Percentiles rank a stretch among this genome's conserved stretches.
Evolutionary conservation across 192 early-diverging fungal genomes (phyloP).

Genomic region (Umbelopsis vinacea): DNA sequence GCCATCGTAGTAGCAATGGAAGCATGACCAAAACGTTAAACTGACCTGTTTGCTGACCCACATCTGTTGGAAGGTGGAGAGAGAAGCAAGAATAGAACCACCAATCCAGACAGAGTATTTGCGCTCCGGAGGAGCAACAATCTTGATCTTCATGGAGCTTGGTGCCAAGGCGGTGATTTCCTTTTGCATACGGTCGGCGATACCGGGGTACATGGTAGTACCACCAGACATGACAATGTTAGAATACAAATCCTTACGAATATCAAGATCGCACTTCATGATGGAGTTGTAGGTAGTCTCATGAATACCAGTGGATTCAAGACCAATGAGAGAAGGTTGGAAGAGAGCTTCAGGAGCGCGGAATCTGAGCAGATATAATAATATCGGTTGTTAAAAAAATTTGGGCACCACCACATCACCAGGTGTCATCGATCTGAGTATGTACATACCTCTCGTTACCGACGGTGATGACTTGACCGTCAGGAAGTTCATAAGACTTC

Average conservation of each 20-base stretch:
- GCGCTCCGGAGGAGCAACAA: constrained; percentile 97
- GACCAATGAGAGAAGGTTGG: constrained; percentile 92
- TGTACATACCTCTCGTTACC: constrained; percentile 83
- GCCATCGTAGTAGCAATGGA: background rate
- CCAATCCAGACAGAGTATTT: constrained; percentile 99
- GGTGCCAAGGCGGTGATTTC: constrained; percentile 96
- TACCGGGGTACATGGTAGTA: constrained; percentile 97
- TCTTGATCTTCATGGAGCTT: constrained; percentile 96
- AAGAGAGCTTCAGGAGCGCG: constrained; percentile 92
- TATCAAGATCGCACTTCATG: constrained; percentile 98
- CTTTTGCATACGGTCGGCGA: constrained; percentile 97
- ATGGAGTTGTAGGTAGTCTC: constrained; percentile 96
- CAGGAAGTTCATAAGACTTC: constrained; percentile 98
- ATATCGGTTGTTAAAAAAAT: constrained; percentile 11
- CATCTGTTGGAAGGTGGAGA: constrained; percentile 99
- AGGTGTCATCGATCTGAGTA: no score
- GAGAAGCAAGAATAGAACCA: constrained; percentile 95
- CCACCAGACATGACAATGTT: constrained; percentile 57
- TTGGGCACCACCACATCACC: background rate
- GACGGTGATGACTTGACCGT: constrained; percentile 98
- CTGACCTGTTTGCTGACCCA: constrained; percentile 93
- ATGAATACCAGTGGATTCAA: constrained; percentile 93
- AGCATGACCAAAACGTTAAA: background rate
- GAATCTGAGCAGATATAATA: constrained; percentile 52
- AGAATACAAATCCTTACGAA: constrained; percentile 93